Conservation (phyloP, 495 filamentous ascomycete genomes). For the Hyphodiscus hymeniophilus region DNA sequence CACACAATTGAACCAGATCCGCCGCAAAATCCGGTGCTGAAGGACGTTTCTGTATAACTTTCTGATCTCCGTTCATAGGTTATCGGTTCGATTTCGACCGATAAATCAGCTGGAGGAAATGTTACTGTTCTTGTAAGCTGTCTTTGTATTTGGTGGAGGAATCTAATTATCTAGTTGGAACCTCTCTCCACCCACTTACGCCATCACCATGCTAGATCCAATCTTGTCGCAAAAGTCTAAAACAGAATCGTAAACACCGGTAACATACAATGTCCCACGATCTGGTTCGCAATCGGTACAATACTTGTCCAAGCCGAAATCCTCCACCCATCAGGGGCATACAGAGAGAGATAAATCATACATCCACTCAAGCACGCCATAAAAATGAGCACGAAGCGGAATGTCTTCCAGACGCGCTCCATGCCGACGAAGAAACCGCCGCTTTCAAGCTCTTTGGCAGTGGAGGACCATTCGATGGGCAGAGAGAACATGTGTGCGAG, state of each 20-base stretch:
- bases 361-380: constrained; percentile 27
- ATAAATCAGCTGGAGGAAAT: too few relatives aligned
- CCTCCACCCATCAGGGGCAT: constrained; percentile 26
- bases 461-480: constrained; percentile 54
- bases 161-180: too few relatives aligned
- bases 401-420: constrained; percentile 38
- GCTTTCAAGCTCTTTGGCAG: constrained; percentile 49
- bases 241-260: constrained; percentile 5
- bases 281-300: constrained; percentile 30
- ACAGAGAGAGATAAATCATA: constrained; percentile 28
- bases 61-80: too few relatives aligned
- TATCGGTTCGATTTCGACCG: too few relatives aligned
- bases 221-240: too few relatives aligned
- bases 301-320: constrained; percentile 32
- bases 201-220: too few relatives aligned
- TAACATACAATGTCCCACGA: constrained; percentile 19
- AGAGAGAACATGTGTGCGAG: constrained; percentile 52
- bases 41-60: too few relatives aligned
- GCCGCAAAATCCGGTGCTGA: too few relatives aligned
- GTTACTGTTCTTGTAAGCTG: too few relatives aligned
- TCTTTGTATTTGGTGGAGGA: too few relatives aligned
- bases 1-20: too few relatives aligned
- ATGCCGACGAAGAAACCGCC: constrained; percentile 36
- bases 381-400: constrained; percentile 52
- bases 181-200: too few relatives aligned